Percentiles rank a stretch among this genome's conserved stretches.
phyloP scores from a whole-genome alignment of 2,329 filamentous ascomycete genomes.

The Ustulina deusta region DNA sequence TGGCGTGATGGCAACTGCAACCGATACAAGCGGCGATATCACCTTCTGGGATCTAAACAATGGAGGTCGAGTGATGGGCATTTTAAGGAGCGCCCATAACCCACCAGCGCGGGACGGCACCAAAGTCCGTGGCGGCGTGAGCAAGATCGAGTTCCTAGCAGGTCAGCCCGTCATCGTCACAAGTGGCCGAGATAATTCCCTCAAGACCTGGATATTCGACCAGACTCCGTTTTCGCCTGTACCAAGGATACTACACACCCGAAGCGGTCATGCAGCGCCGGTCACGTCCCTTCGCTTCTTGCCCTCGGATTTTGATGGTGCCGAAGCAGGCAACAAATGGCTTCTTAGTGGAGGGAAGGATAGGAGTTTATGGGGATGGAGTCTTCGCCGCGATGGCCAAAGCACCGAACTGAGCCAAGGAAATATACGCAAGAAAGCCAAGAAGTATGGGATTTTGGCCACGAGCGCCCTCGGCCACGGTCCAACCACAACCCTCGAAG shows the following conservation, averaged over 20 bases:
- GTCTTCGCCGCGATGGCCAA: slow-evolving; percentile 92
- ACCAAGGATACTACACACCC: slow-evolving; percentile 84
- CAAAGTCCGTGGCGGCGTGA: slow-evolving; percentile 80
- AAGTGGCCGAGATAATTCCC: slow-evolving; percentile 90
- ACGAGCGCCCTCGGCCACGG: slow-evolving; percentile 68
- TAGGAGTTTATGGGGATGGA: slow-evolving; percentile 95
- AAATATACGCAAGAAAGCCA: slow-evolving; percentile 86
- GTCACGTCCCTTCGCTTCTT: slow-evolving; percentile 87
- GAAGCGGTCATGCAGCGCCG: slow-evolving; percentile 89
- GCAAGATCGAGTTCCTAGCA: slow-evolving; percentile 86
- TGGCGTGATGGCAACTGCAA: slow-evolving; percentile 94
- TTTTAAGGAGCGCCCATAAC: slow-evolving; percentile 89
- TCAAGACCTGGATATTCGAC: slow-evolving; percentile 98
- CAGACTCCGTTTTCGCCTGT: slow-evolving; percentile 88
- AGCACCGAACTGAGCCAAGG: slow-evolving; percentile 95
- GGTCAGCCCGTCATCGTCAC: slow-evolving; percentile 92
- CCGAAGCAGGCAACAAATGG: slow-evolving; percentile 93
- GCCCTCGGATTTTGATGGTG: slow-evolving; percentile 88
- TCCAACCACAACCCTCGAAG: slow-evolving; percentile 73
- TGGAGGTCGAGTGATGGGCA: slow-evolving; percentile 85
- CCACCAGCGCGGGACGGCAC: slow-evolving; percentile 69
- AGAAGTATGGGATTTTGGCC: slow-evolving; percentile 82
- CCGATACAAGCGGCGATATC: slow-evolving; percentile 82
- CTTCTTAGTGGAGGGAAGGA: slow-evolving; percentile 89
- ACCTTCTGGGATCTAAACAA: slow-evolving; percentile 97